Percentiles rank a stretch among this genome's conserved stretches.
These are phyloP conservation scores for Crithidia mellificae DNA, from an alignment of 208 protist species.

Conservation along the genomic window DNA sequence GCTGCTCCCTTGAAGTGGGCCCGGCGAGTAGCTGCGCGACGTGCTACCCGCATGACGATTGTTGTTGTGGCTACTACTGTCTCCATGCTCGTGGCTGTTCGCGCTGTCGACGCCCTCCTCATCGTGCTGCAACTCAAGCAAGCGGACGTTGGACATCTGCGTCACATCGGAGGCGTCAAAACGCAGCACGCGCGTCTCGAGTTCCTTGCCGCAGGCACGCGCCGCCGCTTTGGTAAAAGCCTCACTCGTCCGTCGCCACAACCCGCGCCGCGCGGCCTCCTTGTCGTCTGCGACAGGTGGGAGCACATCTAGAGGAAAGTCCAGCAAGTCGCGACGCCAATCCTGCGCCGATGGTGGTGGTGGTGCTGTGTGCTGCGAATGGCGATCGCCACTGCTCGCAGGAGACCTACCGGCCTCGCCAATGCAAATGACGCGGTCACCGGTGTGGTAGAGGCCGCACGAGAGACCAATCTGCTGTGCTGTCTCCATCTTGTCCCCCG, in stretches of 20 bases:
- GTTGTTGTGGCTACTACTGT: no score
- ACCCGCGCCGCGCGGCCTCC: not conserved
- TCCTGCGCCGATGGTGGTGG: not conserved
- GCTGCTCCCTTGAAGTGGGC: no score
- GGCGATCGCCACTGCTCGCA: no score
- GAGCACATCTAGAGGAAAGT: conserved; percentile 17
- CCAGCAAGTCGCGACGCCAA: conserved; percentile 24
- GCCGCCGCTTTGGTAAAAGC: not conserved
- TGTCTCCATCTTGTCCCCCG: conserved; percentile 98
- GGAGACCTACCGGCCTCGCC: conserved; percentile 18
- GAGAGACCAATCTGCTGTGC: conserved; percentile 95
- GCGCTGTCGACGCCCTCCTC: not conserved
- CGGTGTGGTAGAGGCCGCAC: conserved; percentile 58
- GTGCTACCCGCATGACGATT: no score
- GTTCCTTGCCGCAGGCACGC: conserved; percentile 14
- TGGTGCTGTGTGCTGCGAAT: not conserved
- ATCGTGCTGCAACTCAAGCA: conserved; percentile 11
- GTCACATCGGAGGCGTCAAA: conserved; percentile 10
- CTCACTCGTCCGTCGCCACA: not conserved
- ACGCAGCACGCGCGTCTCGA: conserved; percentile 20
- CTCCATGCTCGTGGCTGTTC: not conserved
- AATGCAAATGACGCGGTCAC: conserved; percentile 58
- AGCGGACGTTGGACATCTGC: conserved; percentile 15
- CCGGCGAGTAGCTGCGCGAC: no score
- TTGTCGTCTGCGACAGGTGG: conserved; percentile 9